Percentiles rank a stretch among this genome's conserved stretches.
Evolutionary conservation across 805 yeast genomes (phyloP).

Genomic region (Tetrapisispora namnaoensis): DNA sequence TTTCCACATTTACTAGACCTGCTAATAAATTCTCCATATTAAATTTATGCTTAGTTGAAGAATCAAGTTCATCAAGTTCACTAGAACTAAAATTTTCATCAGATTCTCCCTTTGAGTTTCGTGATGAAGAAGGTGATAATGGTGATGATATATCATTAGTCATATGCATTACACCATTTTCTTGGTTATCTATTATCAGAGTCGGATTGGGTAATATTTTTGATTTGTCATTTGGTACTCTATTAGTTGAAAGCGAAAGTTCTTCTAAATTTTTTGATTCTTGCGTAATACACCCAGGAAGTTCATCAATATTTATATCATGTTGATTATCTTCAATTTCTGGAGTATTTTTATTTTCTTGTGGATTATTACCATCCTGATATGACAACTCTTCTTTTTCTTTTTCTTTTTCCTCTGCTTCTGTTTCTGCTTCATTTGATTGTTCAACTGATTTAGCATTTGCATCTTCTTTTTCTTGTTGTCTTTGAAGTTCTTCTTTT

Average conservation of each 20-base stretch:
- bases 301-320: too few species aligned
- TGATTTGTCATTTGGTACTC: not conserved
- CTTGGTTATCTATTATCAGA: not conserved
- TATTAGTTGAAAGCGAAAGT: not conserved
- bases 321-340: not conserved
- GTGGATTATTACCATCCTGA: not conserved
- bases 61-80: not conserved
- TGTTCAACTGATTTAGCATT: not conserved
- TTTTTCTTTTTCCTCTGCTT: too few species aligned
- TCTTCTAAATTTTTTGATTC: not conserved
- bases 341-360: not conserved
- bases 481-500: not conserved
- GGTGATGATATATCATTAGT: not conserved
- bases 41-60: not conserved
- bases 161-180: not conserved
- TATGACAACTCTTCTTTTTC: too few species aligned
- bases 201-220: not conserved
- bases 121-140: not conserved
- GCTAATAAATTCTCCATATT: not conserved
- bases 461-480: not conserved
- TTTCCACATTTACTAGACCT: not conserved
- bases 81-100: not conserved
- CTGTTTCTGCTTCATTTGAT: not conserved
- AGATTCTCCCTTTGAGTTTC: not conserved
- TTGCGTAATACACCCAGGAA: too few species aligned